Percentiles rank a stretch among this genome's conserved stretches.
Evolutionary conservation across 1,284 basidiomycete genomes (phyloP).

Genomic region (Entoloma clypeatum): DNA sequence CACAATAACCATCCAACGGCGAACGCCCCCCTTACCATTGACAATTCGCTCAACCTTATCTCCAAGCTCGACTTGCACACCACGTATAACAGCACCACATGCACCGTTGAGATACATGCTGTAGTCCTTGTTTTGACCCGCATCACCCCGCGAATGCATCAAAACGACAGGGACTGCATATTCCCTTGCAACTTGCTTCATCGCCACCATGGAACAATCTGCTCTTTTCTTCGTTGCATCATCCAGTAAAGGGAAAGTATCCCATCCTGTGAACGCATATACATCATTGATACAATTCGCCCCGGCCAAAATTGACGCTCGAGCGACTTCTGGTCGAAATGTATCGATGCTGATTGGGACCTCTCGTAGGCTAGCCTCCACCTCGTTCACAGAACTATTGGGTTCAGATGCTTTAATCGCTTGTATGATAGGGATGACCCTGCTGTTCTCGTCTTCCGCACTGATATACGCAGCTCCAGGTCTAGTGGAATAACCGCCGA

Average conservation of each 20-base stretch:
- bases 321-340: conserved; percentile 83
- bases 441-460: conserved; percentile 67
- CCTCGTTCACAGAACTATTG: conserved; percentile 10
- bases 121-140: conserved; percentile 71
- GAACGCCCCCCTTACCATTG: conserved; percentile 69
- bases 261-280: conserved; percentile 71
- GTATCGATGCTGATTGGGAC: conserved; percentile 88
- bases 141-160: conserved; percentile 93
- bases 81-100: conserved; percentile 57
- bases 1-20: conserved; percentile 87
- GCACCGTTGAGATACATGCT: conserved; percentile 39
- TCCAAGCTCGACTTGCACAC: conserved; percentile 74
- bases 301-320: conserved; percentile 75
- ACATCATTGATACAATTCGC: conserved; percentile 97
- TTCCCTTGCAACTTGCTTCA: conserved; percentile 66
- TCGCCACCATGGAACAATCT: conserved; percentile 42
- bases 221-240: conserved; percentile 26
- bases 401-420: conserved; percentile 32
- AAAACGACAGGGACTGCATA: conserved; percentile 73
- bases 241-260: conserved; percentile 40
- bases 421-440: conserved; percentile 72
- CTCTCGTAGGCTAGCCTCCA: conserved; percentile 22
- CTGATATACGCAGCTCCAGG: conserved; percentile 72
- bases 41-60: conserved; percentile 67
- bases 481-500: conserved; percentile 93